A percentile compares a stretch with the other conserved stretches of the same genome.
Conservation (phyloP, 768 basidiomycete genomes). For the Pleurotus tuoliensis region DNA sequence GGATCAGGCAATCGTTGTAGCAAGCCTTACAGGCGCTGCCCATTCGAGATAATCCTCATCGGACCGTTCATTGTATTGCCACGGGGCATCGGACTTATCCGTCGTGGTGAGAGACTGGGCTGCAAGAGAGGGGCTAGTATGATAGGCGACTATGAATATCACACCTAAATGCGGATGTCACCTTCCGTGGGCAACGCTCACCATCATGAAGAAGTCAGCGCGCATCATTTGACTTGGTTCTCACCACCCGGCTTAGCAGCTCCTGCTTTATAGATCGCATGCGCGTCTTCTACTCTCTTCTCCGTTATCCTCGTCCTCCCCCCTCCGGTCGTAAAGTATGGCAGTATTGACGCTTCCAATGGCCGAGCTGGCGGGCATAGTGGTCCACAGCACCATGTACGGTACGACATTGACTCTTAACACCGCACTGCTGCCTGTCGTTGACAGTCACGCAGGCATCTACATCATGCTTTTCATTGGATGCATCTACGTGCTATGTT, state of each 20-base stretch:
- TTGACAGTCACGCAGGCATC: not conserved
- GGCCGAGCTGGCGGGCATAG: constrained; percentile 1
- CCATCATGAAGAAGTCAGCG: not conserved
- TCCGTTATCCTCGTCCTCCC: not conserved
- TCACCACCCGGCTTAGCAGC: not conserved
- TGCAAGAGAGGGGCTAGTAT: too few relatives aligned
- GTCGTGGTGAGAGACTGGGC: too few relatives aligned
- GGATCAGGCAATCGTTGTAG: too few relatives aligned
- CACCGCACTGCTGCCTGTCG: not conserved
- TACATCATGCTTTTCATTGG: constrained; percentile 7
- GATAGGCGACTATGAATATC: not conserved
- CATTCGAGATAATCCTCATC: too few relatives aligned
- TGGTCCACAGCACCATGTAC: constrained; percentile 3
- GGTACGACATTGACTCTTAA: not conserved
- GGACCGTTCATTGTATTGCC: too few relatives aligned
- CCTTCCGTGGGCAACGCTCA: constrained; percentile 1
- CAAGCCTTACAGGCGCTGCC: too few relatives aligned
- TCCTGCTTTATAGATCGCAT: constrained; percentile 1
- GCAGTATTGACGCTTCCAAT: not conserved
- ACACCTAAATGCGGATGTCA: not conserved
- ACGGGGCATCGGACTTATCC: too few relatives aligned
- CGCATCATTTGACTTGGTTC: constrained; percentile 3
- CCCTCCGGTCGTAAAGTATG: not conserved
- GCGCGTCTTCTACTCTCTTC: not conserved
- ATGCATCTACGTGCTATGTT: constrained; percentile 1